Evolutionary conservation across 805 yeast genomes (phyloP), one percentile per base, ranked within the genome.

Genomic region (Wickerhamiella hasegawae): DNA sequence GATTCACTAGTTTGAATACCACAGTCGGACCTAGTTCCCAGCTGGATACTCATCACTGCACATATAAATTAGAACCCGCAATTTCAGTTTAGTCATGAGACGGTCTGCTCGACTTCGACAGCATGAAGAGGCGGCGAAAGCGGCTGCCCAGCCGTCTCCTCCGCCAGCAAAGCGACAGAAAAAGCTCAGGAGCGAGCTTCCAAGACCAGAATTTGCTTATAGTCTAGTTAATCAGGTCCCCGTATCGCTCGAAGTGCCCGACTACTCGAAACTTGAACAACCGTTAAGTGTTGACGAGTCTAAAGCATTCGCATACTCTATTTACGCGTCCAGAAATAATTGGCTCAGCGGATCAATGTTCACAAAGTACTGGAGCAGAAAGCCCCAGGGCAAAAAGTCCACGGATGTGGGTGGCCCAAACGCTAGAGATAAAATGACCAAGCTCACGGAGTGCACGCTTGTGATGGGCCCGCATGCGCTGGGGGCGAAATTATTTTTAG

Each of bases 341-440:
- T 69, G 81, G 80, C 52, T 76, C 41, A 49, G 74, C 55, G 64
- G 76, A 3, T 66, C 67, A 24, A 71, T 83, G 66, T 84, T 87
- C 48, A 71, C 71, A 40, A 62, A 77, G 32, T 82, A 74, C 46
- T 87, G 96, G 94, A 65, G 76, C 5, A 72, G 78, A 40, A 78
- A 76, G 35, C 68, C 73, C 39, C 55, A 73, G 36, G 67, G 74
- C 42, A 66, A 63, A 37, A 70, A 60, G 52, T 63, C 52, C 40
- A n/a, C n/a, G n/a, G 52, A 62, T 40, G 65, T 62, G 37, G 55
- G 58, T 28, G 66, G 58, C 46, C 56, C 51, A n/a, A 71, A 69
- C 49, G 76, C 80, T 4, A 62, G 92, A 46, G 96, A 87, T 43
- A 74, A 74, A 37, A 84, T 85, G 94, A 76, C 83, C 40, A 84